Evolutionary conservation across 352 stramenopile genomes (phyloP).

Genomic region (Phytophthora fragariaefolia): DNA sequence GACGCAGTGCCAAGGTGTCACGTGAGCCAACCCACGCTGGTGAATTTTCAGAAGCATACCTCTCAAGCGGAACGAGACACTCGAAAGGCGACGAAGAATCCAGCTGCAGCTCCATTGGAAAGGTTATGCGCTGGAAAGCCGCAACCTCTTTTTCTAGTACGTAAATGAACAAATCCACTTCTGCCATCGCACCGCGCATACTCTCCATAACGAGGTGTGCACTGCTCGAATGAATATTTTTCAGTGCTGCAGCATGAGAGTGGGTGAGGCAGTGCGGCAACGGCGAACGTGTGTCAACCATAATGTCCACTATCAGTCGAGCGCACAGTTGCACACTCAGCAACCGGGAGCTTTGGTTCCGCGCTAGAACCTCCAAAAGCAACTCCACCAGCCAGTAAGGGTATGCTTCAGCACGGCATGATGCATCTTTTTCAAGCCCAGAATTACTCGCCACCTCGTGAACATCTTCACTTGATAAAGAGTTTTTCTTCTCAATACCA

Average conservation of each 20-base stretch:
- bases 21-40: slow-evolving; percentile 28
- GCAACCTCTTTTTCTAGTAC: slow-evolving; percentile 77
- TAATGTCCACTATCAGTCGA: slow-evolving; percentile 64
- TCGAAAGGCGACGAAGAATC: slow-evolving; percentile 77
- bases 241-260: slow-evolving; percentile 41
- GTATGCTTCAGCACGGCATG: slow-evolving; percentile 31
- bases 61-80: slow-evolving; percentile 61
- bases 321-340: slow-evolving; percentile 61
- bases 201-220: slow-evolving; percentile 83
- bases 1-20: slow-evolving; percentile 54
- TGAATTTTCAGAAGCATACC: slow-evolving; percentile 15
- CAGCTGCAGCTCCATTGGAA: slow-evolving; percentile 58
- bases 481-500: slow-evolving; percentile 6
- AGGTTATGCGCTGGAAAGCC: slow-evolving; percentile 52
- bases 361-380: slow-evolving; percentile 51
- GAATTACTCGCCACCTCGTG: slow-evolving; percentile 10
- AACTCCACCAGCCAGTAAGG: slow-evolving; percentile 62
- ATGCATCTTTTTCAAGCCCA: slow-evolving; percentile 7
- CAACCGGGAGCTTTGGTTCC: slow-evolving; percentile 58
- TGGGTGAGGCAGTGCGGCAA: slow-evolving; percentile 27
- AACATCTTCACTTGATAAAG: background rate
- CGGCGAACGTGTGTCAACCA: slow-evolving; percentile 40
- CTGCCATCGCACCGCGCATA: slow-evolving; percentile 80
- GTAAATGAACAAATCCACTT: slow-evolving; percentile 85
- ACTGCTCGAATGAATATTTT: slow-evolving; percentile 69